Evolutionary conservation across 805 yeast species (phyloP).

Genomic region (Pichia eremophila): DNA sequence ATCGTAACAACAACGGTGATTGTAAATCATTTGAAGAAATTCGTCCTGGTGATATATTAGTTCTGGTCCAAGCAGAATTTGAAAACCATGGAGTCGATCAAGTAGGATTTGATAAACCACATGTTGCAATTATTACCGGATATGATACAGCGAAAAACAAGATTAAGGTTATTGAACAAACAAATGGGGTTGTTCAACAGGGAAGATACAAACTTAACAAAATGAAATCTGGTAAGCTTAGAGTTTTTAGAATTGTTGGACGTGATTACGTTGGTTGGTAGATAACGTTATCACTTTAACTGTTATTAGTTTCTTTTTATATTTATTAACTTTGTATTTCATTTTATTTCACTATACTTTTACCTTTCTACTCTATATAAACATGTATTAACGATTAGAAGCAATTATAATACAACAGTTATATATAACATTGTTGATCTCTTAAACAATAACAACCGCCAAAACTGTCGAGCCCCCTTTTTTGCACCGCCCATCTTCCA

Average conservation of each 20-base stretch:
- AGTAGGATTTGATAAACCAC: conserved; percentile 47
- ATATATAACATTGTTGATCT: no score
- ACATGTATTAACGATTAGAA: no score
- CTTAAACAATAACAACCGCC: no score
- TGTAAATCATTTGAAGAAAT: conserved; percentile 52
- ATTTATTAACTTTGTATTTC: neutral
- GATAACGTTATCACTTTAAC: neutral
- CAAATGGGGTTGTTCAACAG: conserved; percentile 40
- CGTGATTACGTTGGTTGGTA: conserved; percentile 69
- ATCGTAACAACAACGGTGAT: conserved; percentile 42
- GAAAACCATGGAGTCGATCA: conserved; percentile 44
- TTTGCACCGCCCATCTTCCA: no score
- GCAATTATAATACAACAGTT: no score
- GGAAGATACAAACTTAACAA: conserved; percentile 62
- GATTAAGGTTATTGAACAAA: conserved; percentile 56
- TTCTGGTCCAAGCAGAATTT: conserved; percentile 68
- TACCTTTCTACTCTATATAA: no score
- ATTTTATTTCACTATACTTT: neutral
- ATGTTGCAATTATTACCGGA: conserved; percentile 54
- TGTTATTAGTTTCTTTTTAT: neutral
- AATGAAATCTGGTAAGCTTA: conserved; percentile 67
- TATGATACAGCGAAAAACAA: conserved; percentile 68
- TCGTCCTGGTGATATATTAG: conserved; percentile 76
- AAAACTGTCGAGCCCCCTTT: no score
- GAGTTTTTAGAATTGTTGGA: conserved; percentile 73